Conservation (phyloP, 192 early-diverging fungal species). For the Funneliformis geosporum region DNA sequence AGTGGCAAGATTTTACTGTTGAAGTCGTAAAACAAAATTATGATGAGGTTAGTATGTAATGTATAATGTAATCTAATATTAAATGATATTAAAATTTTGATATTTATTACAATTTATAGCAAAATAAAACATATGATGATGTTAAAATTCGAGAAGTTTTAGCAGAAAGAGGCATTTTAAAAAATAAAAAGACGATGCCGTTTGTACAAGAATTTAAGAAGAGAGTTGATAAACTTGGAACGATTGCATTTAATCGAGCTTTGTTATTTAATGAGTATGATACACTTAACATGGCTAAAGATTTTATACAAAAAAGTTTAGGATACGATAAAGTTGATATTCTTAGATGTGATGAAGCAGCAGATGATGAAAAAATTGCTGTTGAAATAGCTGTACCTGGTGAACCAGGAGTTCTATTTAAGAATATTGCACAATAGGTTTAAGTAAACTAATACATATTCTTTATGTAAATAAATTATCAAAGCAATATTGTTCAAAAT, state of each 20-base stretch:
- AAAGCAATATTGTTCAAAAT: no score
- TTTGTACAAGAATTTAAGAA: constrained; percentile 93
- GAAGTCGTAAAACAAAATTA: constrained; percentile 59
- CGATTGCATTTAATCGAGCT: constrained; percentile 76
- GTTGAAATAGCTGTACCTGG: constrained; percentile 60
- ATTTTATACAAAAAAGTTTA: constrained; percentile 61
- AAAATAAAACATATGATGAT: constrained; percentile 66
- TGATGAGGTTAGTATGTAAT: constrained; percentile 38
- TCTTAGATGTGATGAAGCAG: constrained; percentile 46
- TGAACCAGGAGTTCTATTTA: constrained; percentile 55
- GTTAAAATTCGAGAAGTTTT: constrained; percentile 71
- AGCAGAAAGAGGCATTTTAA: constrained; percentile 70
- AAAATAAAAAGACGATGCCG: constrained; percentile 97
- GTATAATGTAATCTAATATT: background rate
- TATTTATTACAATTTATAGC: background rate
- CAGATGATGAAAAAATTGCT: constrained; percentile 46
- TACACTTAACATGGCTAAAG: constrained; percentile 53
- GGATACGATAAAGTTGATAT: constrained; percentile 59
- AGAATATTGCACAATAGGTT: constrained; percentile 41
- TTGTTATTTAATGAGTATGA: constrained; percentile 82
- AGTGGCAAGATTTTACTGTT: constrained; percentile 84
- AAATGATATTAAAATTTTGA: background rate
- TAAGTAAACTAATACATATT: no score
- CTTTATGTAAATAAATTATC: no score
- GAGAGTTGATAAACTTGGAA: constrained; percentile 65